Percentiles rank a stretch among this genome's conserved stretches.
phyloP scores from a whole-genome alignment of 2,329 filamentous ascomycete genomes.

The Penicillium concentricum region DNA sequence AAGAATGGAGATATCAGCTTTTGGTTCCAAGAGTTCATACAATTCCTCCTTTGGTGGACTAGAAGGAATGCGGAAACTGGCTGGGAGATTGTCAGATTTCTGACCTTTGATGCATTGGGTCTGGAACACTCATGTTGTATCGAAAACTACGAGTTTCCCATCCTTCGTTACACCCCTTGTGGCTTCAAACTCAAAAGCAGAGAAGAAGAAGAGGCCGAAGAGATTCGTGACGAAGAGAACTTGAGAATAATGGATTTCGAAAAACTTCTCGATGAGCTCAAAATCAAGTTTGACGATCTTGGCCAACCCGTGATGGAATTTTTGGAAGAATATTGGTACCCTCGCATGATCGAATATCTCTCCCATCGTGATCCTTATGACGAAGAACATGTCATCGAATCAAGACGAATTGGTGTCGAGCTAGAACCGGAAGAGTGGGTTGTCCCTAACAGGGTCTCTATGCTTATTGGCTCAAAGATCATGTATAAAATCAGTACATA shows the following conservation, averaged over 20 bases:
- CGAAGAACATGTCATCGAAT: neutral
- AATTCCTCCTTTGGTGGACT: neutral
- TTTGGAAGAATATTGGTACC: conserved; percentile 1
- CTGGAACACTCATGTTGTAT: conserved; percentile 6
- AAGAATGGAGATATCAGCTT: neutral
- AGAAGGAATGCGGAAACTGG: neutral
- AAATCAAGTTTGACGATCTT: conserved; percentile 1
- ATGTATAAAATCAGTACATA: neutral
- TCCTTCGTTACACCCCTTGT: too few relatives aligned
- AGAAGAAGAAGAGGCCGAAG: neutral
- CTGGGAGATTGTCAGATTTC: neutral
- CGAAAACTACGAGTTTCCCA: too few relatives aligned
- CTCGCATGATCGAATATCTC: neutral
- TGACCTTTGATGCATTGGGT: conserved; percentile 7
- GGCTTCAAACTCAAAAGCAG: neutral
- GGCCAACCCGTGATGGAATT: neutral
- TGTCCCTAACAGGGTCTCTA: neutral
- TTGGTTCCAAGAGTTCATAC: neutral
- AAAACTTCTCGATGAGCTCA: neutral
- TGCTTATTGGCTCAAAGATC: neutral
- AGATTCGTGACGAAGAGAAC: conserved; percentile 1
- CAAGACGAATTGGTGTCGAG: neutral
- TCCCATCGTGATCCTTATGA: neutral
- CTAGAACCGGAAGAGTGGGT: neutral
- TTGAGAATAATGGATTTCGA: neutral